phyloP scores from a whole-genome alignment of 1,139 yeast genomes.

The Yamadazyma spencermartinsiae region DNA sequence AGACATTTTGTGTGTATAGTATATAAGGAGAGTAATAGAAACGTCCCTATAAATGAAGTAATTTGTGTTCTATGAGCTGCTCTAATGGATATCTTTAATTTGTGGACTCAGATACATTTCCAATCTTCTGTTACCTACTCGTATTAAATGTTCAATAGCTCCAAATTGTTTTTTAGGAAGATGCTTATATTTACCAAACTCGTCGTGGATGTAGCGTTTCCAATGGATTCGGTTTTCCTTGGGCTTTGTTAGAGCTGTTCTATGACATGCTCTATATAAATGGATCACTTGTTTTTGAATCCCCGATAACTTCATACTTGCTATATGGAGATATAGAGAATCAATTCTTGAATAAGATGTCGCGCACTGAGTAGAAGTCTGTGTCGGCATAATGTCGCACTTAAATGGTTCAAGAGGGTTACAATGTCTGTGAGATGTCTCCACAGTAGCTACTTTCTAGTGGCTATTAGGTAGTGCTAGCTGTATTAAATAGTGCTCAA shows the following conservation, averaged over 20 bases:
- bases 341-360: neutral
- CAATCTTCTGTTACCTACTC: constrained; percentile 71
- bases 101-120: constrained; percentile 73
- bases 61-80: neutral
- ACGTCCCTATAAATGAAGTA: too few relatives aligned
- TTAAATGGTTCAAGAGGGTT: too few relatives aligned
- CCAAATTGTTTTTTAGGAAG: constrained; percentile 79
- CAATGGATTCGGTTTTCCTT: constrained; percentile 42
- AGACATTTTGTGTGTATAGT: constrained; percentile 1
- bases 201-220: constrained; percentile 49
- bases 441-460: too few relatives aligned
- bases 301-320: constrained; percentile 52
- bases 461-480: too few relatives aligned
- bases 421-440: too few relatives aligned
- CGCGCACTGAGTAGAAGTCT: neutral
- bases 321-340: too few relatives aligned
- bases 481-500: too few relatives aligned
- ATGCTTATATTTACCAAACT: constrained; percentile 60
- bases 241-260: constrained; percentile 61
- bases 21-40: constrained; percentile 1
- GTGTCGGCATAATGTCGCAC: neutral
- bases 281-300: constrained; percentile 64
- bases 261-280: constrained; percentile 58
- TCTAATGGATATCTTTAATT: constrained; percentile 61
- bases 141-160: constrained; percentile 80